Conservation (phyloP, 345 rosid genomes). For the Sonneratia caseolaris region DNA sequence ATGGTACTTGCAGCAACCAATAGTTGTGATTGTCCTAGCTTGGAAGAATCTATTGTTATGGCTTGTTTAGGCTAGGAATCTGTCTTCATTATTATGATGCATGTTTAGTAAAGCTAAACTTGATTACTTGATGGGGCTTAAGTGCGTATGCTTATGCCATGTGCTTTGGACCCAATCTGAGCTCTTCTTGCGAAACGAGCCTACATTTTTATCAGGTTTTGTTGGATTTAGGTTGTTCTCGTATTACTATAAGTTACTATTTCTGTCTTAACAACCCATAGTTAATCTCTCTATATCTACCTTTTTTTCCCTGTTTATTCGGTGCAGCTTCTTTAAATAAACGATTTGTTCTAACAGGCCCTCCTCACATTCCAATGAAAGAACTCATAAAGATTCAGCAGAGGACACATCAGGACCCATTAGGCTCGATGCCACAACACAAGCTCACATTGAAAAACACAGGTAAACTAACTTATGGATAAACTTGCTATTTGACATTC, state of each 20-base stretch:
- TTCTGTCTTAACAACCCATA: not conserved
- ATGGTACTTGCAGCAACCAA: too few relatives aligned
- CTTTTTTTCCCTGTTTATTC: not conserved
- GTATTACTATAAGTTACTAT: not conserved
- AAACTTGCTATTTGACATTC: not conserved
- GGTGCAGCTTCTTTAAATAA: not conserved
- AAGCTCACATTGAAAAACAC: conserved; percentile 68
- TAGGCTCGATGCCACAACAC: conserved; percentile 62
- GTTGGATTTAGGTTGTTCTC: conserved; percentile 5
- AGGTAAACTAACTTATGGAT: conserved; percentile 25
- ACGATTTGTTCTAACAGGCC: conserved; percentile 24
- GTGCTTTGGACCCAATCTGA: not conserved
- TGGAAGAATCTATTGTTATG: not conserved
- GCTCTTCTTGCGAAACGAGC: not conserved
- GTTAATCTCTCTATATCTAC: not conserved
- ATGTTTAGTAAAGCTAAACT: not conserved
- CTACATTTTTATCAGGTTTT: not conserved
- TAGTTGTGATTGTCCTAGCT: not conserved
- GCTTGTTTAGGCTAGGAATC: not conserved
- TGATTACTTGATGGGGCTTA: not conserved
- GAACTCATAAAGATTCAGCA: conserved; percentile 25
- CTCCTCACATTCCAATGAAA: conserved; percentile 33
- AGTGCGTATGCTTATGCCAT: not conserved
- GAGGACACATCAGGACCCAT: conserved; percentile 39
- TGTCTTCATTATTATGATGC: not conserved